A percentile compares a stretch with the other conserved stretches of the same genome.
These are phyloP conservation scores for Solanum clarkiae DNA, from an alignment of 257 asterid genomes.

Conservation along the genomic window DNA sequence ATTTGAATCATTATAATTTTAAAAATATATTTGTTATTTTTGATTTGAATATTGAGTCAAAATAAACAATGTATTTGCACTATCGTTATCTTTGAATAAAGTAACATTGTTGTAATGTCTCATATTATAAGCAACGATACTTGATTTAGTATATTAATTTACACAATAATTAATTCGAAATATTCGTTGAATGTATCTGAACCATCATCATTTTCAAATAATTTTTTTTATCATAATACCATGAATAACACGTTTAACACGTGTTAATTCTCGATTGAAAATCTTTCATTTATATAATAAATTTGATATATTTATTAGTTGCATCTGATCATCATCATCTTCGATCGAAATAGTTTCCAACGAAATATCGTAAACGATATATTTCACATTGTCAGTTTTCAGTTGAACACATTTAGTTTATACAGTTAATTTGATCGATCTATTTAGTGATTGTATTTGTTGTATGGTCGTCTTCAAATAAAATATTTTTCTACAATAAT, in stretches of 20 bases:
- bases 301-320: no score
- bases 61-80: background rate
- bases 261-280: background rate
- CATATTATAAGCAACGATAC: background rate
- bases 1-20: no score
- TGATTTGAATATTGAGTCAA: background rate
- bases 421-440: background rate
- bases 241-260: rapidly evolving
- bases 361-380: no score
- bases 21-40: no score
- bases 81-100: background rate
- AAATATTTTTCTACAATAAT: no score
- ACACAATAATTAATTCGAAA: background rate
- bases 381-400: background rate
- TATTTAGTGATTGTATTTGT: no score
- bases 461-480: background rate
- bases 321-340: background rate
- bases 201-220: background rate
- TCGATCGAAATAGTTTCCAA: no score
- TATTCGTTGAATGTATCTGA: background rate
- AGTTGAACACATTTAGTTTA: background rate
- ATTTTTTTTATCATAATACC: rapidly evolving
- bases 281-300: no score
- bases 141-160: background rate
- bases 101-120: background rate